phyloP scores from a whole-genome alignment of 495 filamentous ascomycete species.

The Alectoria sarmentosa region DNA sequence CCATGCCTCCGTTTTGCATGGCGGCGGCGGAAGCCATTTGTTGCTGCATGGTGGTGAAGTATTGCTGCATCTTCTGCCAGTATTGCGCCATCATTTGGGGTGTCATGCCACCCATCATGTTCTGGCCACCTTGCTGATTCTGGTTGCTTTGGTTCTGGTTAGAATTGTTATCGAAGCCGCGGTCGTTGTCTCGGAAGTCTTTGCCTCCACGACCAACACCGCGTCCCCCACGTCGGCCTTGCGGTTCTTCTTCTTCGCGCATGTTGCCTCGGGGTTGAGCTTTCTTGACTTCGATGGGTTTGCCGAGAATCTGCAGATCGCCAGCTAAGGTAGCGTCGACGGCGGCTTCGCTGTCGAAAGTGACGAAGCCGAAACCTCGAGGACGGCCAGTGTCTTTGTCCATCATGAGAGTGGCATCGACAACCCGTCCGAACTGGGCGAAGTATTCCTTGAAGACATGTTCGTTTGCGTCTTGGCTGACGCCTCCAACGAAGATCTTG shows the following conservation, averaged over 20 bases:
- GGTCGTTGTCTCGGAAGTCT: constrained; percentile 43
- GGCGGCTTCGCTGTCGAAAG: constrained; percentile 91
- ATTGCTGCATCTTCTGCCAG: constrained; percentile 95
- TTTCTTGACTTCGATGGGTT: constrained; percentile 96
- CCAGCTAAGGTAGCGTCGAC: constrained; percentile 80
- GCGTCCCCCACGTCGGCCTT: constrained; percentile 44
- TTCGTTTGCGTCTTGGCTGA: constrained; percentile 94
- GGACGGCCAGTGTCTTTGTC: constrained; percentile 97
- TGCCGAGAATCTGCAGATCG: constrained; percentile 82
- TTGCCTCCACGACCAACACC: constrained; percentile 44
- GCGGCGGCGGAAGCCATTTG: constrained; percentile 45
- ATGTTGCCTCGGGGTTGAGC: constrained; percentile 94
- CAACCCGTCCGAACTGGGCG: constrained; percentile 88
- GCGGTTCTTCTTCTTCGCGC: constrained; percentile 71
- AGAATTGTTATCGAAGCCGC: constrained; percentile 41
- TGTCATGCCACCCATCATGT: constrained; percentile 55
- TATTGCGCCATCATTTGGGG: constrained; percentile 98
- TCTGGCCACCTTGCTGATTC: constrained; percentile 39
- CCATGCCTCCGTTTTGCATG: constrained; percentile 38
- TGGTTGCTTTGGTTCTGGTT: constrained; percentile 39
- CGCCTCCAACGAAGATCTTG: constrained; percentile 97
- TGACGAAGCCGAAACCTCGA: constrained; percentile 97
- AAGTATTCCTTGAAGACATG: constrained; percentile 95
- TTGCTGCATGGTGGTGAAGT: constrained; percentile 91
- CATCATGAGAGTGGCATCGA: constrained; percentile 98